Evolutionary conservation across 176 grass and related monocot species (phyloP).

Genomic region (Urochloa ruziziensis): DNA sequence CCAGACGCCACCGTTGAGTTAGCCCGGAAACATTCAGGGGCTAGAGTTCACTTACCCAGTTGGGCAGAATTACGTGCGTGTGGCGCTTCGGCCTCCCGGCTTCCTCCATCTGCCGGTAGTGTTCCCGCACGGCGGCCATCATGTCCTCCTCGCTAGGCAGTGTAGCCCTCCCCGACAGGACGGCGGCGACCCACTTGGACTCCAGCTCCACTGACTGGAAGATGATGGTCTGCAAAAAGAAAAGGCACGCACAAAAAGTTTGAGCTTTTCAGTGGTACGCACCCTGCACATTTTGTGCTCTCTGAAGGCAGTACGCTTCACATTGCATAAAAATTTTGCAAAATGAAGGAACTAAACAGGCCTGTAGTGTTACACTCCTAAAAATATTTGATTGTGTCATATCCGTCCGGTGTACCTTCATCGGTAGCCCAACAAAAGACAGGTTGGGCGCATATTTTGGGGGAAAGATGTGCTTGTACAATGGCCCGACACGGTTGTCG

Average conservation of each 20-base stretch:
- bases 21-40: background rate
- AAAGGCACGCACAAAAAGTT: no score
- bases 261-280: background rate
- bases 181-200: constrained; percentile 45
- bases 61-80: constrained; percentile 31
- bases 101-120: constrained; percentile 35
- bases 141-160: constrained; percentile 43
- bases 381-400: background rate
- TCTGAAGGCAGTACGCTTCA: no score
- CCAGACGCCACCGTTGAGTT: background rate
- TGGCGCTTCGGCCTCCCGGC: constrained; percentile 33
- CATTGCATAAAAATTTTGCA: no score
- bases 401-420: background rate
- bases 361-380: no score
- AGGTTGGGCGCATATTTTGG: constrained; percentile 30
- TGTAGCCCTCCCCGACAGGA: constrained; percentile 27
- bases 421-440: constrained; percentile 32
- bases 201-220: constrained; percentile 38
- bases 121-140: constrained; percentile 27
- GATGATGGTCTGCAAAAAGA: constrained; percentile 26
- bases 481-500: constrained; percentile 35
- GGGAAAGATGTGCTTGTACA: constrained; percentile 50
- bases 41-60: background rate
- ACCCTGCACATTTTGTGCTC: background rate
- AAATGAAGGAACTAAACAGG: no score